Evolutionary conservation across 768 basidiomycete species (phyloP), one percentile per base, ranked within the genome.

Genomic region (Terana coerulea): DNA sequence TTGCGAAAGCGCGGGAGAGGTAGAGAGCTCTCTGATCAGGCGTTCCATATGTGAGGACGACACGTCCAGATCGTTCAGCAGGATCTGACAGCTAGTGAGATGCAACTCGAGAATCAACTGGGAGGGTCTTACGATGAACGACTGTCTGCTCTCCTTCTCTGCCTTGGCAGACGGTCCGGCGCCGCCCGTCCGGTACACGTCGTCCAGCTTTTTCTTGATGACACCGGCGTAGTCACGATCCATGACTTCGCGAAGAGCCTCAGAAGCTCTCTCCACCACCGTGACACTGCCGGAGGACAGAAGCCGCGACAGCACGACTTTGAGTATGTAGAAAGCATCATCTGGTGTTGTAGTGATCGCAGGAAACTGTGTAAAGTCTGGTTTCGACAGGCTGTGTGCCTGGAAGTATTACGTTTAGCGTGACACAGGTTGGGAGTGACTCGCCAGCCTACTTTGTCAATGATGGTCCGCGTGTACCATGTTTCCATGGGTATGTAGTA

Each of bases 271-370:
- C 52, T 80, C 73, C 2, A 91, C 74, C 2, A 77, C 79, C 5
- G 66, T 62, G 3, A 82, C 56, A 2, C 86, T 86, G 0, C 91
- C 92, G 0, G 88, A 87, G 0, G 89, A 86, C 15, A 97, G 64
- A 28, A 93, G 69, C 10, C 97, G 81, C 17, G 80, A 74, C 4
- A 94, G 74, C 2, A 95, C 85, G 6, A 83, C 76, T 67, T 97
- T 98, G 53, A 98, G 74, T 51, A 99, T 86, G 69, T 97, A 99
- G 71, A 98, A 99, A 1, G 87, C 88, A 59, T 98, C 97, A 66
- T 99, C 97, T 0, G 91, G 91, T 0, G 82, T 83, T 0, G 90
- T 92, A 0, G 87, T 89, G 1, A 75, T 80, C 10, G 77, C 72
- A 45, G 79, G 91, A 34, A 60, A 70, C 51, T 86, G 78, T 1